Base-by-base conservation (phyloP, 2,329 filamentous ascomycete genomes). In the Magnaporthiopsis incrustans region DNA sequence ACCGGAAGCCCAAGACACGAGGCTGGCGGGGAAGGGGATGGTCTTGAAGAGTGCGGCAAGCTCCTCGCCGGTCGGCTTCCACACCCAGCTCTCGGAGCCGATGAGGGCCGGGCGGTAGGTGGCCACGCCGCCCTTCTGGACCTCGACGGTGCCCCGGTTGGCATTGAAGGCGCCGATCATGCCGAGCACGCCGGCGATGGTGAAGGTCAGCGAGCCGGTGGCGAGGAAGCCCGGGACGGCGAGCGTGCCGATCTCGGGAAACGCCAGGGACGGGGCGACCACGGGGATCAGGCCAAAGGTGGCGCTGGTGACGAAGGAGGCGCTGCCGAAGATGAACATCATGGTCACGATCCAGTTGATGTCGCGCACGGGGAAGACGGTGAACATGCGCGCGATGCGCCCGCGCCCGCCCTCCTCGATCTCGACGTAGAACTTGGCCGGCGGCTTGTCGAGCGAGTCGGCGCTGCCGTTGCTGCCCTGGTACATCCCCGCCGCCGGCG, bases 251-350 rank as follows among this genome's bases (percentile, higher is more conserved):
- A 60, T 26, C 12, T n/a, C 44, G 6, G 59, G 64, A 2, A 22
- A 35, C 53, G 63, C 33, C 33, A 66, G 64, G n/a, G n/a, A 2
- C 56, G 57, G 58, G 56, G 25, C 57, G 22, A 62, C 25, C 57
- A 56, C 8, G 58, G 66, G 60, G n/a, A 61, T 18, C 15, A 61
- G 53, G 27, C 64, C 64, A 14, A 67, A n/a, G 26, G 63, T 8
- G 61, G 61, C 59, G 58, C 65, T 33, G 56, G 66, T 18, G 27
- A 59, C 59, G 58, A 67, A 67, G 26, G 63, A 38, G 26, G 65
- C 18, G 11, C 65, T 66, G 15, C 65, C 67, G 7, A 65, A 15
- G 32, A 67, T 65, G 8, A 72, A 76, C 60, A 74, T 69, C 12
- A 67, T 33, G 30, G 64, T 56, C 27, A 66, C 44, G 22, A 65